These are phyloP conservation scores for Xylaria polymorpha DNA, from an alignment of 2,329 filamentous ascomycete species.

Conservation along the genomic window DNA sequence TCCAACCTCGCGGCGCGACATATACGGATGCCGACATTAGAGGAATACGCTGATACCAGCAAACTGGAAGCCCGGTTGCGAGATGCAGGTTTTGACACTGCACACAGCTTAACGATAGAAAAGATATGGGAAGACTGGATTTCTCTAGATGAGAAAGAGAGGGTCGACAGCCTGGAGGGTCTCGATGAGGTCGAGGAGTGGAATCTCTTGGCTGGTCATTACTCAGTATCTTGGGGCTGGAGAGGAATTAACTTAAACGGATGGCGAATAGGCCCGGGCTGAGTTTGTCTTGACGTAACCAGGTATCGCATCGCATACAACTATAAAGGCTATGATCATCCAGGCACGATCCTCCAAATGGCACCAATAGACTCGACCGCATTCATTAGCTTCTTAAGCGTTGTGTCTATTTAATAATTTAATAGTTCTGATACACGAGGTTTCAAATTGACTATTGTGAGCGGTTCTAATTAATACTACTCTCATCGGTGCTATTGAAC, in stretches of 20 bases:
- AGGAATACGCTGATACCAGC: constrained; percentile 73
- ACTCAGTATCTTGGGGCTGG: constrained; percentile 91
- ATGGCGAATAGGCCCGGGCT: constrained; percentile 35
- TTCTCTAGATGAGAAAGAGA: constrained; percentile 74
- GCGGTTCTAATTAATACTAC: too few relatives aligned
- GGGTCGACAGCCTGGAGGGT: constrained; percentile 83
- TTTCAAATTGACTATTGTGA: too few relatives aligned
- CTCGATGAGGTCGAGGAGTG: constrained; percentile 97
- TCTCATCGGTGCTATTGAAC: too few relatives aligned
- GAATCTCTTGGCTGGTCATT: constrained; percentile 86
- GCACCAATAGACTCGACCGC: neutral
- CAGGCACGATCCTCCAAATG: neutral
- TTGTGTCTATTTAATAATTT: neutral
- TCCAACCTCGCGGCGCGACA: constrained; percentile 84
- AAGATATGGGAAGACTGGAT: constrained; percentile 84
- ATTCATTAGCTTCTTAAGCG: neutral
- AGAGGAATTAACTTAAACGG: constrained; percentile 61
- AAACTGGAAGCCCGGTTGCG: constrained; percentile 76
- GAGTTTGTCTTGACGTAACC: neutral
- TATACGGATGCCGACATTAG: constrained; percentile 86
- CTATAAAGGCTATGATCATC: neutral
- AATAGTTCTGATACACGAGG: neutral
- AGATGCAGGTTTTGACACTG: constrained; percentile 70
- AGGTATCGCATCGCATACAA: neutral
- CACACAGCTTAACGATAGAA: constrained; percentile 59